A percentile compares a stretch with the other conserved stretches of the same genome.
These are phyloP conservation scores for Centaurea solstitialis DNA, from an alignment of 129 eudicot species.

Conservation along the genomic window DNA sequence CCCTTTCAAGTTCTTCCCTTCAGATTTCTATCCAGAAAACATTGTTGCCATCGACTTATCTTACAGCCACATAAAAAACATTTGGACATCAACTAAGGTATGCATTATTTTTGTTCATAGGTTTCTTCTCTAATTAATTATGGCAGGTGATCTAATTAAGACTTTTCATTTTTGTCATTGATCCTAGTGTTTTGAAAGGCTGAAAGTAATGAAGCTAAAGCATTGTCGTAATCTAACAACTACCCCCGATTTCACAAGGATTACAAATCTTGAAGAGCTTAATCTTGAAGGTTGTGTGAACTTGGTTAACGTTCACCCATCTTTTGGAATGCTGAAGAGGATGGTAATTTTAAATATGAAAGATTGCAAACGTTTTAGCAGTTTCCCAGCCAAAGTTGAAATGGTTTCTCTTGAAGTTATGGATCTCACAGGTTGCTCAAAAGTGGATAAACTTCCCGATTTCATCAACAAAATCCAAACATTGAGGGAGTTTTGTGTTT, in stretches of 20 bases:
- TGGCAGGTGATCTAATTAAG: not conserved
- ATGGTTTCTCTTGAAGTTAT: no score
- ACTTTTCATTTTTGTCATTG: not conserved
- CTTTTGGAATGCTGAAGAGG: constrained; percentile 1
- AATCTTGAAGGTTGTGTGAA: constrained; percentile 15
- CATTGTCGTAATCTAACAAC: constrained; percentile 1
- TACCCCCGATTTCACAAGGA: constrained; percentile 8
- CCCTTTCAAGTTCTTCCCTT: not conserved
- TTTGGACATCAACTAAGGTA: constrained; percentile 23
- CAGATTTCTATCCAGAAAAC: constrained; percentile 13
- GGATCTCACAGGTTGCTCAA: no score
- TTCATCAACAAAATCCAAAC: no score
- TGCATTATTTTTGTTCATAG: not conserved
- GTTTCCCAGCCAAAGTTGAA: no score
- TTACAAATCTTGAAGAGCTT: constrained; percentile 10
- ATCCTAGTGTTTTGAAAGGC: not conserved
- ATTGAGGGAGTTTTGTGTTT: no score
- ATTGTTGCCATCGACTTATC: constrained; percentile 22
- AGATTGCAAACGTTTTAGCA: no score
- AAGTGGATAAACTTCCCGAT: not conserved
- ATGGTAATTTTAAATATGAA: not conserved
- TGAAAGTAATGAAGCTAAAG: constrained; percentile 15
- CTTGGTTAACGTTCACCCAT: constrained; percentile 16
- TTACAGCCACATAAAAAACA: constrained; percentile 3
- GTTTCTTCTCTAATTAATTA: not conserved